Evolutionary conservation across 768 basidiomycete species (phyloP), one percentile per base, ranked within the genome.

Genomic region (Suillus sp.): DNA sequence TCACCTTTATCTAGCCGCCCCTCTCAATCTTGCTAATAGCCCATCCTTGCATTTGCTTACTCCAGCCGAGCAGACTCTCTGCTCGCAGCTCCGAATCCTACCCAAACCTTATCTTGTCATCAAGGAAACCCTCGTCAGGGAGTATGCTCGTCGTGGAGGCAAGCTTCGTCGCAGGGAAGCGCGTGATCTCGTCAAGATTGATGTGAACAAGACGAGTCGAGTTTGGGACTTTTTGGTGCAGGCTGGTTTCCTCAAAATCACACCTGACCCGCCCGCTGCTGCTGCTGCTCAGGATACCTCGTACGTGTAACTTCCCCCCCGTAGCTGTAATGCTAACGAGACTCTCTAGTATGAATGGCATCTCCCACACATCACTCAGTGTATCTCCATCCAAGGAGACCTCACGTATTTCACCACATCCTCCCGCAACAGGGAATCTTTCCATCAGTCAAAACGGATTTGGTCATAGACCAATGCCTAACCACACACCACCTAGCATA

Each of bases 41-140:
- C 90, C 92, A 0, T 93, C 91, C 0, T 79, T 99, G 6, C 93
- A 98, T 71, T 84, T 99, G 10, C 90, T 99, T 68, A 92, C 93
- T 1, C 83, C 88, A 13, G 88, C 87, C 34, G 96, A 99, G 77
- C 93, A 95, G 74, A 80, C 83, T 0, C 86, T 99, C 25, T 98
- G 97, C 73, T 92, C 94, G 2, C 83, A 86, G 61, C 83, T 99
- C 35, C 90, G 95, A 7, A 95, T 99, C 63, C 83, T 97, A 22
- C 96, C 97, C 0, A 93, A 94, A 71, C 95, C 97, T 1, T 99
- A 97, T 74, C 87, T 99, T 59, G 87, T 92, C 64, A 92, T 99
- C 78, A 99, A 99, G 74, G 95, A 97, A 75, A 93, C 91, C 5
- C 85, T 97, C 47, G 89, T 99, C 35, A 86, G 95, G 37, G 96